Evolutionary conservation across 2,329 filamentous ascomycete genomes (phyloP).

Genomic region (Epichloe glyceriae): DNA sequence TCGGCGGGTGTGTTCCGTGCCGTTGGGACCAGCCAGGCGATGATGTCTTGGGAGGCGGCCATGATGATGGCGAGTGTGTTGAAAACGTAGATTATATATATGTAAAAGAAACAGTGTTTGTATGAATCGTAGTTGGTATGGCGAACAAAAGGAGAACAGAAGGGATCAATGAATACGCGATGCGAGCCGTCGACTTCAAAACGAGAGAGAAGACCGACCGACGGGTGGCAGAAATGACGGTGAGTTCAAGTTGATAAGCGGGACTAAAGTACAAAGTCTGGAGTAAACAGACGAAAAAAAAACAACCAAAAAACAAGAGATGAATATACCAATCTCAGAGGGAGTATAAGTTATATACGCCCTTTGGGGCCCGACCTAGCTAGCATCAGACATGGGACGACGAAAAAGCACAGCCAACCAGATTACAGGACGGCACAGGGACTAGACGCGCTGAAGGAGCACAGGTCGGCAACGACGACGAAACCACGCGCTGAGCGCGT

Average conservation of each 20-base stretch:
- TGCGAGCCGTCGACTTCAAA: too few relatives aligned
- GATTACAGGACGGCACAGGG: not conserved
- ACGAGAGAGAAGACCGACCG: too few relatives aligned
- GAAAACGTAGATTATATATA: too few relatives aligned
- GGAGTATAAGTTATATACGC: not conserved
- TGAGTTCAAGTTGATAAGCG: not conserved
- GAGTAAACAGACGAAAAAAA: not conserved
- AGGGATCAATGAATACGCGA: too few relatives aligned
- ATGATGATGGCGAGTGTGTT: slow-evolving; percentile 6
- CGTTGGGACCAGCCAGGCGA: slow-evolving; percentile 28
- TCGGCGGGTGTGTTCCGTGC: slow-evolving; percentile 20
- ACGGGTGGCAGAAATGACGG: too few relatives aligned
- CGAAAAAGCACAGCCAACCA: not conserved
- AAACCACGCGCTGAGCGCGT: not conserved
- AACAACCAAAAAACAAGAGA: not conserved
- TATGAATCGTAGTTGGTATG: too few relatives aligned
- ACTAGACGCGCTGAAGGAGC: not conserved
- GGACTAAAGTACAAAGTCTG: not conserved
- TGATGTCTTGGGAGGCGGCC: slow-evolving; percentile 16
- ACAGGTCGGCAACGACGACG: not conserved
- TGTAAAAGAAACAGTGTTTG: too few relatives aligned
- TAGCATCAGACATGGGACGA: not conserved
- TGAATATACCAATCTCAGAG: not conserved
- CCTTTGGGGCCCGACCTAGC: not conserved
- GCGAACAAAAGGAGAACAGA: too few relatives aligned